Percentiles rank a stretch among this genome's conserved stretches.
Conservation (phyloP, 1,284 basidiomycete species). For the Cryptococcus sp. region DNA sequence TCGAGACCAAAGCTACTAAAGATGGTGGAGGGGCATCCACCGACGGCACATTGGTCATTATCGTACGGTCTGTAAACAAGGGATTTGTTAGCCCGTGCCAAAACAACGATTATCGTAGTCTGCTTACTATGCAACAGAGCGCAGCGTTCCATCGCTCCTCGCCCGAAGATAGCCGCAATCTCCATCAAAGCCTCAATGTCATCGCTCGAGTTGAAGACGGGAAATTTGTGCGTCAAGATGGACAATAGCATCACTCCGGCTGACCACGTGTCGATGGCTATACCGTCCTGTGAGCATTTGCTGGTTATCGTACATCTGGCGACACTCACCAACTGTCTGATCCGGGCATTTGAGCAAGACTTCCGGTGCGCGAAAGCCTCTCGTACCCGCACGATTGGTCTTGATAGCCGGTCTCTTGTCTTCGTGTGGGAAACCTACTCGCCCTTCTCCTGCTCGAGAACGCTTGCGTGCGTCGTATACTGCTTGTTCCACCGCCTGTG, state of each 20-base stretch:
- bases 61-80: constrained; percentile 69
- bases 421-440: constrained; percentile 53
- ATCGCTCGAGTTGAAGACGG: constrained; percentile 90
- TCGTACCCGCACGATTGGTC: constrained; percentile 93
- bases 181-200: constrained; percentile 96
- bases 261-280: constrained; percentile 96
- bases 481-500: constrained; percentile 52
- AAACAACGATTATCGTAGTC: not conserved
- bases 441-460: constrained; percentile 43
- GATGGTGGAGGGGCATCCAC: constrained; percentile 66
- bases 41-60: constrained; percentile 80
- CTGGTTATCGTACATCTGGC: not conserved
- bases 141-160: constrained; percentile 76
- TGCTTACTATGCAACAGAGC: constrained; percentile 85
- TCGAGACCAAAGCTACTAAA: constrained; percentile 72
- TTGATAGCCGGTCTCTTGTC: constrained; percentile 71
- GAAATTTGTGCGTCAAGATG: constrained; percentile 90
- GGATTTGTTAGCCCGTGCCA: constrained; percentile 4
- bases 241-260: constrained; percentile 90
- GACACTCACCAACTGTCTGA: constrained; percentile 78
- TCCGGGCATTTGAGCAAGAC: constrained; percentile 93
- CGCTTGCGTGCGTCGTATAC: constrained; percentile 67
- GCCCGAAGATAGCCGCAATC: constrained; percentile 85
- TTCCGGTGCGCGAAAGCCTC: constrained; percentile 96
- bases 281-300: constrained; percentile 11